Base-by-base conservation (phyloP, 2,329 filamentous ascomycete genomes). In the Tricladium varicosporioides region DNA sequence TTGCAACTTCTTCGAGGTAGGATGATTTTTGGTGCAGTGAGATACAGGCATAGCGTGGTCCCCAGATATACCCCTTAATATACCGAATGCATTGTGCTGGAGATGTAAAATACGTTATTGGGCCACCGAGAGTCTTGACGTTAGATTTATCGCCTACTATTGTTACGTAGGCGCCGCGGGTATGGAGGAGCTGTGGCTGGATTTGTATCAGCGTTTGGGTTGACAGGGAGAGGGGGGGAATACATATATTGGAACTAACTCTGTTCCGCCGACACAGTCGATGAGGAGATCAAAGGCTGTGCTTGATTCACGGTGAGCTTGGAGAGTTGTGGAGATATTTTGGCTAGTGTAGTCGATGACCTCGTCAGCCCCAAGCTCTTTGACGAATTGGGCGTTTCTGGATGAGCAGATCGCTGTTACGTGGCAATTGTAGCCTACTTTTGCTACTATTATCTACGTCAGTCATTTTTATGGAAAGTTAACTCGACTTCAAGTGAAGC, bases 201-300 rank as follows among this genome's bases (percentile, higher is more conserved):
- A 31, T 42, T 9, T 36, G 19, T 19, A 32, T 60, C 48, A 53
- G 59, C 42, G 19, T n/a, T 32, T 13, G n/a, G 10, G n/a, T 43
- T 40, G 22, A 27, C 15, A 4, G 15, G 22, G 10, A 9, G 13
- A 5, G 27, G 22, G 18, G 43, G 10, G 11, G 60, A 55, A 36
- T 61, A 66, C 65, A 57, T 68, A 66, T 42, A 40, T 40, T 3
- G 58, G 43, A 27, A 69, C 48, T 8, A 68, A 50, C 11, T 68
- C 67, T 5, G 56, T 67, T 10, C 74, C 70, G 7, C 78, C 78
- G 40, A 76, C 68, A 52, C 67, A 69, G 50, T 70, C 66, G 45
- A 68, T 54, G 4, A 70, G 22, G 3, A 69, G 54, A 50, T 68
- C 67, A 18, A 56, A 65, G 16, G 61, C 48, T 27, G 52, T 27